Evolutionary conservation across 306 rosid genomes (phyloP), one percentile per base, ranked within the genome.

Genomic region (Rosa multiflora): DNA sequence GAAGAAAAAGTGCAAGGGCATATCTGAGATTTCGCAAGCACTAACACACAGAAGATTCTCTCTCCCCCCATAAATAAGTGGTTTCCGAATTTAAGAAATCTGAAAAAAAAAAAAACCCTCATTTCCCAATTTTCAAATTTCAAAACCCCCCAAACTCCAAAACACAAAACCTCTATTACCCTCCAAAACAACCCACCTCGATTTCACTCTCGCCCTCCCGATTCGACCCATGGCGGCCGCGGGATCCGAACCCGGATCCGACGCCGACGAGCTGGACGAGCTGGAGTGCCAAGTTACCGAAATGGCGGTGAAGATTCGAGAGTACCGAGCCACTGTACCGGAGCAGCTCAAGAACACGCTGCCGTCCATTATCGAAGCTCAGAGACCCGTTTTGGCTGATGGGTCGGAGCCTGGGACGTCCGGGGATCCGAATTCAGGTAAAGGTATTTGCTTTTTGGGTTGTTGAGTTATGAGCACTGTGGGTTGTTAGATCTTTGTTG

Each of bases 281-380:
- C 75, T 94, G 81, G 97, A 91, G 80, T 66, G 72, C 35, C 91
- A 92, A 47, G 86, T 92, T 18, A 73, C 82, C 46, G 83, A 81
- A 82, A 87, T 89, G 90, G 87, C 97, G 20, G 83, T 87, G 11
- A 91, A 81, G 86, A 81, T 95, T 83, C 82, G 80, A 11, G 89
- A 87, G 8, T 83, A 79, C 84, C 86, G 99, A 39, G n/a, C 84
- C 29, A 84, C 86, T 78, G 79, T 95, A 6, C 89, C 91, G n/a
- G 89, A 87, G 46, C 92, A 89, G 80, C 85, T 95, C 74, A 89
- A 85, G 79, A 74, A 80, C 82, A 80, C 89, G 1, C 83, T 90
- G 29, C 66, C 85, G 35, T 88, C 96, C 0, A 73, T 88, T 71
- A 89, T 91, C 53, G 76, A 79, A 8, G 75, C 88, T 6, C 92